These are phyloP conservation scores for Paecilomyces dactylethromorphus DNA, from an alignment of 2,329 filamentous ascomycete genomes.

Conservation along the genomic window DNA sequence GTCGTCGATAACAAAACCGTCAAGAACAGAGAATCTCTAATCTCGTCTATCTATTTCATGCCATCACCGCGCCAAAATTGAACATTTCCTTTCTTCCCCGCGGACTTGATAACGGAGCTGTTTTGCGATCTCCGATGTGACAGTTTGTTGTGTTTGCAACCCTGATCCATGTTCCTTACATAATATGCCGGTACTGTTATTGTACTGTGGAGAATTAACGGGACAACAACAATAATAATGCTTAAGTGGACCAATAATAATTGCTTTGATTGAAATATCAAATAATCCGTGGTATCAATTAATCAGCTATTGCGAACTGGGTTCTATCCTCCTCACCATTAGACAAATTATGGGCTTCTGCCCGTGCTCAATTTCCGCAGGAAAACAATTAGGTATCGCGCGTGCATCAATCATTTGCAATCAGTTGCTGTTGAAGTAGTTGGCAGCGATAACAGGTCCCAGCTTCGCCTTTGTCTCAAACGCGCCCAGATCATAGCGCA, in stretches of 20 bases:
- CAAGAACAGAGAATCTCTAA: neutral
- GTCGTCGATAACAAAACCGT: neutral
- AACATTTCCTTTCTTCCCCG: neutral
- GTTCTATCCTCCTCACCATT: neutral
- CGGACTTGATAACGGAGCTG: neutral
- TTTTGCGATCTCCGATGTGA: neutral
- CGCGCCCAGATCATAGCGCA: neutral
- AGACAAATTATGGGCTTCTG: neutral
- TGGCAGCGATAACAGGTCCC: neutral
- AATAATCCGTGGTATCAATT: neutral
- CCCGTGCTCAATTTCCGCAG: neutral
- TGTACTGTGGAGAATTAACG: neutral
- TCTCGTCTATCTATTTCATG: neutral
- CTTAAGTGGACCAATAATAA: neutral
- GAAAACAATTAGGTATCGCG: neutral
- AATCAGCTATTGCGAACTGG: neutral
- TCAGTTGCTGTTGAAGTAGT: neutral
- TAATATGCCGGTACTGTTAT: neutral
- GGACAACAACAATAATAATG: neutral
- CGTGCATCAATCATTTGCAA: neutral
- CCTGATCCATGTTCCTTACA: neutral
- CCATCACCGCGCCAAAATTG: neutral
- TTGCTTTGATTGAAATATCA: neutral
- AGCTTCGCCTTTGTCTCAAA: neutral
- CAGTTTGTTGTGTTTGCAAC: slow-evolving; percentile 9